Conservation (phyloP, 2,329 filamentous ascomycete species). For the Fusarium secorum region DNA sequence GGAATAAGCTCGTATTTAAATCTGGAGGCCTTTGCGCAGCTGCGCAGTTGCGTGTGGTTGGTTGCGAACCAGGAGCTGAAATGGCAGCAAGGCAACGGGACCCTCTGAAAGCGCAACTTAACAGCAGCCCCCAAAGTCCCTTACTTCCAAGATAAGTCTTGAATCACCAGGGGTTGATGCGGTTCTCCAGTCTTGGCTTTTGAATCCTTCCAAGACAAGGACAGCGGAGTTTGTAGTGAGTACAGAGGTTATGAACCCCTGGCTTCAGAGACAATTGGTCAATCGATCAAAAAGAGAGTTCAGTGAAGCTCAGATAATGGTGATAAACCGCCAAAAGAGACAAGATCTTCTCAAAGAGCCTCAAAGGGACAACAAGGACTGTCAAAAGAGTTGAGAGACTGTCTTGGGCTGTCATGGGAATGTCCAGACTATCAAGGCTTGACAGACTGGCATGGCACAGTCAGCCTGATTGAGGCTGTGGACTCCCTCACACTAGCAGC, state of each 20-base stretch:
- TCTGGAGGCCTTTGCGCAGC: slow-evolving; percentile 11
- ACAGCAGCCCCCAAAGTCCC: not conserved
- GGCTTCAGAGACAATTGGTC: not conserved
- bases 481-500: not conserved
- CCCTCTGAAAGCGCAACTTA: slow-evolving; percentile 17
- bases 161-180: not conserved
- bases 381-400: not conserved
- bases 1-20: slow-evolving; percentile 4
- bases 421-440: slow-evolving; percentile 7
- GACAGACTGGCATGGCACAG: not conserved
- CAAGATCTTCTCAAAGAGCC: not conserved
- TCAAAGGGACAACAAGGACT: not conserved
- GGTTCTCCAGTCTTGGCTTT: slow-evolving; percentile 5
- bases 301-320: not conserved
- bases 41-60: slow-evolving; percentile 8
- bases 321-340: not conserved
- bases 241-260: not conserved
- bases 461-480: slow-evolving; percentile 14
- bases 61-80: slow-evolving; percentile 21
- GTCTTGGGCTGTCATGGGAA: not conserved
- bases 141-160: not conserved
- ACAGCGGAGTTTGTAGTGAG: not conserved
- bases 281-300: not conserved
- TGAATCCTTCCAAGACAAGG: not conserved
- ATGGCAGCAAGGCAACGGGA: slow-evolving; percentile 6